These are phyloP conservation scores for Solanum tarijense DNA, from an alignment of 257 asterid genomes.

Conservation along the genomic window DNA sequence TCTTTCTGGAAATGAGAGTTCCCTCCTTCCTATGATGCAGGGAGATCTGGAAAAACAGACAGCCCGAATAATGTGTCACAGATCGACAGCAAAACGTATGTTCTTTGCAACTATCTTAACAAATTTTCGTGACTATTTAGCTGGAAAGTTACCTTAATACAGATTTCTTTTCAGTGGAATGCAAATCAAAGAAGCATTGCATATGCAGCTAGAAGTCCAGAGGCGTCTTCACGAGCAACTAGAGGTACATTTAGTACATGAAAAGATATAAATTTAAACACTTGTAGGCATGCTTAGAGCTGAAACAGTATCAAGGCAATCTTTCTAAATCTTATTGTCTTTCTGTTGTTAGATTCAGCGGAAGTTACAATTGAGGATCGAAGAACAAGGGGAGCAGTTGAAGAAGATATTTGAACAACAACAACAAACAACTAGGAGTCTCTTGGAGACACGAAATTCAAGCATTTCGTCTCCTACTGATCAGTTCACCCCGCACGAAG, in stretches of 20 bases:
- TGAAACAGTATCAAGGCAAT: background rate
- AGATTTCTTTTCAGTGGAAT: conserved; percentile 31
- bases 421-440: conserved; percentile 30
- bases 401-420: conserved; percentile 58
- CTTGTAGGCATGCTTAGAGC: background rate
- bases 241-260: conserved; percentile 37
- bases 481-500: conserved; percentile 20
- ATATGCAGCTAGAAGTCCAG: conserved; percentile 68
- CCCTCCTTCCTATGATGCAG: conserved; percentile 16
- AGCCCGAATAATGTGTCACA: conserved; percentile 16
- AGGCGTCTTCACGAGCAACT: conserved; percentile 80
- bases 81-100: conserved; percentile 45
- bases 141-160: background rate
- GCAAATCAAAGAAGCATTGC: conserved; percentile 71
- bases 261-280: background rate
- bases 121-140: background rate
- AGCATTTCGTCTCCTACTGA: conserved; percentile 18
- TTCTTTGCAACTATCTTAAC: background rate
- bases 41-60: conserved; percentile 37
- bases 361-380: conserved; percentile 60
- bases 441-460: conserved; percentile 21
- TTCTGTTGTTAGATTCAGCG: conserved; percentile 37
- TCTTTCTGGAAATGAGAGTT: background rate
- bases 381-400: conserved; percentile 60
- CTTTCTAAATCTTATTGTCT: background rate